Evolutionary conservation across 441 rosid genomes (phyloP), one percentile per base, ranked within the genome.

Genomic region (Pelargonium hybrid): DNA sequence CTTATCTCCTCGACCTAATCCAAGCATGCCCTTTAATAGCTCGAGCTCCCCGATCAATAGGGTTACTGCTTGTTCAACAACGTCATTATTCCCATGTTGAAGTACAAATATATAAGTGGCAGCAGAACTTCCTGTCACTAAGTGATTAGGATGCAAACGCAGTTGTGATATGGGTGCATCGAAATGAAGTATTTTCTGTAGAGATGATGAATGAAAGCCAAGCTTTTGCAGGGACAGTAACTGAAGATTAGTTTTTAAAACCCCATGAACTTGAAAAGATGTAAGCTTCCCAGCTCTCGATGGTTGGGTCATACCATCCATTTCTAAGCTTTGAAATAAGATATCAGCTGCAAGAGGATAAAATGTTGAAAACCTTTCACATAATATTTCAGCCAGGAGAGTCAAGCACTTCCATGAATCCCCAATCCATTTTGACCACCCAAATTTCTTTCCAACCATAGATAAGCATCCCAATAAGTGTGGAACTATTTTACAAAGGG

Each of bases 361-460:
- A 79, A 88, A 88, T 17, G 81, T 71, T 45, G 92, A 87, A 82
- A 90, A 92, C 71, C 84, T 87, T 79, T 94, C 94, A 21, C 92
- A 65, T 79, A 94, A 73, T 85, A 94, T 94, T 83, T 94, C 99
- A 62, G 98, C 99, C 88, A 92, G 81, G 29, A 92, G 93, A 67
- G 98, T 94, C 90, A 90, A 84, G 78, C 97, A 94, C 77, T 87
- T 90, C 98, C 96, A 94, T 14, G 84, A 84, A 83, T 92, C 93
- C 71, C 80, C 87, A 43, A 83, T 88, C 99, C 98, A 92, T 79
- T 87, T 88, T 67, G 90, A 86, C 97, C 97, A 94, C 71, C 98
- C 98, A 88, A 89, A 94, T 82, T 87, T 92, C 79, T 71, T 80
- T 76, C 98, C 99, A 66, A 94, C 87, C 81, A 87, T 72, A 68